Evolutionary conservation across 1,139 yeast genomes (phyloP), one percentile per base, ranked within the genome.

Genomic region (Saccharomyces hybrid): DNA sequence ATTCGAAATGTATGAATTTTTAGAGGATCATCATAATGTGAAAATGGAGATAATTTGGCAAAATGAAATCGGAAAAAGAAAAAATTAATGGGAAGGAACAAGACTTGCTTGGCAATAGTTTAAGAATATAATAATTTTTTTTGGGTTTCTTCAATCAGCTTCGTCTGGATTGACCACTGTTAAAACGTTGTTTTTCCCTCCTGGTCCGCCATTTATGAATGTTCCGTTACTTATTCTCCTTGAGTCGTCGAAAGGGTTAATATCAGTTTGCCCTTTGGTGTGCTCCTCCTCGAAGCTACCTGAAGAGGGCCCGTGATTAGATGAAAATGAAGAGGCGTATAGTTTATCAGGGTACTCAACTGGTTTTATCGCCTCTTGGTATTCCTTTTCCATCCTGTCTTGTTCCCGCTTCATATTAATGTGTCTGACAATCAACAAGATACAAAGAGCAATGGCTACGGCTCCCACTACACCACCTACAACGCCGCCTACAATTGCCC

Each of bases 291-390:
- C 53, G 23, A 48, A 28, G 31, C 50, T 48, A n/a, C 53, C 53
- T 4, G 50, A 46, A 34, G 47, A 49, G 47, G 51, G 52, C 14
- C 32, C 50, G 8, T 50, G 51, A n/a, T 50, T 31, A 16, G 55
- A 54, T 13, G 64, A 60, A n/a, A 54, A 28, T 3, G 59, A 53
- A 6, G 59, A 56, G 3, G 54, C 46, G 44, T 50, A 50, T 26
- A 52, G 14, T 25, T 25, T 26, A 25, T 52, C 55, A 38, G 54
- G 54, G 56, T 60, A 67, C 44, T 67, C 70, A 2, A 68, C 70
- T 3, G 73, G 73, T 52, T 69, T 69, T 52, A 69, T 69, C 23
- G 73, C 73, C 52, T 69, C 73, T 56, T 69, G 72, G 57, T 69
- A 69, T 50, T 69, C 73, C 50, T 67, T 65, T 54, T 69, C 73